Percentiles rank a stretch among this genome's conserved stretches.
Conservation (phyloP, 2,329 filamentous ascomycete genomes). For the Pseudocercospora fijiensis region DNA sequence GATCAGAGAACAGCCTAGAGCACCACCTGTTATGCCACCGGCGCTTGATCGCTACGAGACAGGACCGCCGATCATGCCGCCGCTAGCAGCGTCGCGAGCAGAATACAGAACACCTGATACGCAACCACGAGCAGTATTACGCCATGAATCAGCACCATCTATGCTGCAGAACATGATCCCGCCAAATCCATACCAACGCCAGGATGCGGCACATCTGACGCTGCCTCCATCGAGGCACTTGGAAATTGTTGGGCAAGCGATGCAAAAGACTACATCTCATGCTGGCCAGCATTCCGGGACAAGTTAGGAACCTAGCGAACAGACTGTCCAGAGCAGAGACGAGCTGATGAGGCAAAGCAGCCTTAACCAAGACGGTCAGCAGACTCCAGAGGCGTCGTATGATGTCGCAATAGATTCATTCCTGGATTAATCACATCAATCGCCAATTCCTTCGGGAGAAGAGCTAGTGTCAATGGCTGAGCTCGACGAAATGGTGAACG, state of each 20-base stretch:
- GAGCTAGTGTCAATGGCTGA: neutral
- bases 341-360: neutral
- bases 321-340: neutral
- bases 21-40: constrained; percentile 6
- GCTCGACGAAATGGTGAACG: neutral
- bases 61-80: neutral
- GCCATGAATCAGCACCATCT: neutral
- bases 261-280: neutral
- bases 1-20: neutral
- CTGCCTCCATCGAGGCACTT: neutral
- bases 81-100: neutral
- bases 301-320: neutral
- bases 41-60: neutral
- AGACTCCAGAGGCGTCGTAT: neutral
- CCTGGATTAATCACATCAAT: neutral
- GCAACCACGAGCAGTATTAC: neutral
- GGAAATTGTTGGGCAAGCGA: neutral
- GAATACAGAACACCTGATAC: neutral
- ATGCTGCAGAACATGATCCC: neutral
- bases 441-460: neutral
- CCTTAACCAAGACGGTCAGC: neutral
- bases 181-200: neutral
- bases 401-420: neutral
- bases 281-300: neutral
- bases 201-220: neutral